These are phyloP conservation scores for Diplodia sapinea DNA, from an alignment of 2,329 filamentous ascomycete species.

Conservation along the genomic window DNA sequence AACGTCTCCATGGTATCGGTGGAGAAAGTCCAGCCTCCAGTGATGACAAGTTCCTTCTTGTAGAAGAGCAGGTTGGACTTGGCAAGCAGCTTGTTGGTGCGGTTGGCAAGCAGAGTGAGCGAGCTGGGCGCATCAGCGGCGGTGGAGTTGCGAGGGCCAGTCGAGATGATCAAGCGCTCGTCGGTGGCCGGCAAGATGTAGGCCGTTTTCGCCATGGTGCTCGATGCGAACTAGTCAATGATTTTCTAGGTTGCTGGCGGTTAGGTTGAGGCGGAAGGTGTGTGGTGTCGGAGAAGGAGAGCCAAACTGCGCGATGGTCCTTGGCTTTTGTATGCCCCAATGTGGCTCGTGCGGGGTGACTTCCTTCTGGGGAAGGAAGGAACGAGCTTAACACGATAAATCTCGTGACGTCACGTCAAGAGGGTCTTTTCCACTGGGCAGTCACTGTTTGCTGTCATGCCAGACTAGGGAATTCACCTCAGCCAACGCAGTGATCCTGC, in stretches of 20 bases:
- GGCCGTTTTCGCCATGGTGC: not conserved
- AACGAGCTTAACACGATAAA: not conserved
- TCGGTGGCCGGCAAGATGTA: not conserved
- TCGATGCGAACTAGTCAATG: not conserved
- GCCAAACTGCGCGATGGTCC: not conserved
- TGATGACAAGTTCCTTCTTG: slow-evolving; percentile 39
- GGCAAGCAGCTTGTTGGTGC: slow-evolving; percentile 32
- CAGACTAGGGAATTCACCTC: not conserved
- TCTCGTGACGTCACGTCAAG: not conserved
- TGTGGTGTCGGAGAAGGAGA: not conserved
- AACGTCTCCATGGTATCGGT: slow-evolving; percentile 7
- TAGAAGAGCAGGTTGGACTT: slow-evolving; percentile 19
- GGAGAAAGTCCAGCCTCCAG: slow-evolving; percentile 38
- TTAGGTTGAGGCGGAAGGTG: no score
- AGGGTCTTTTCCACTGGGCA: not conserved
- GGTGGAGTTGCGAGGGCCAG: not conserved
- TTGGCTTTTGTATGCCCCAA: not conserved
- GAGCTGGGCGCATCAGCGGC: not conserved
- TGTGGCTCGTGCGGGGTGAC: not conserved
- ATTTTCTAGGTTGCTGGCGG: not conserved
- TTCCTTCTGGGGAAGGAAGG: not conserved
- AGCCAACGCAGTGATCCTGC: not conserved
- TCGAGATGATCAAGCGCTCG: slow-evolving; percentile 14
- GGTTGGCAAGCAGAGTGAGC: slow-evolving; percentile 30
- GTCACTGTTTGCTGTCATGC: not conserved